Percentiles rank a stretch among this genome's conserved stretches.
Evolutionary conservation across 371 early-diverging fungal species (phyloP).

Genomic region (Mortierella polycephala): DNA sequence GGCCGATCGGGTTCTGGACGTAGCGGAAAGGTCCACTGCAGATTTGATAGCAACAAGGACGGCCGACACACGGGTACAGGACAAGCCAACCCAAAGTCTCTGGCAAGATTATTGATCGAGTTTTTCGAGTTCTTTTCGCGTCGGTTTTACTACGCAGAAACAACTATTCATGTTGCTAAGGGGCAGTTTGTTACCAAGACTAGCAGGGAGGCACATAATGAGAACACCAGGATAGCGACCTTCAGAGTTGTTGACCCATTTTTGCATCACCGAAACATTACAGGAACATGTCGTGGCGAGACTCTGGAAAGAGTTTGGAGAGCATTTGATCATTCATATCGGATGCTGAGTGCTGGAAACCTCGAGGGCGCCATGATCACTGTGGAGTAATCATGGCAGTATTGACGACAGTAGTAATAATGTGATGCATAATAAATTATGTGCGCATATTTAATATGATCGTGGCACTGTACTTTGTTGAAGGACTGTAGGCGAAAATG

Average conservation of each 20-base stretch:
- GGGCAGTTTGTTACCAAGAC: conserved; percentile 22
- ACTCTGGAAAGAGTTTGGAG: conserved; percentile 28
- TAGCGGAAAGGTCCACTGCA: conserved; percentile 26
- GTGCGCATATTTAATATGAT: too few species aligned
- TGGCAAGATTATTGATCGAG: conserved; percentile 31
- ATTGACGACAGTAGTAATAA: too few species aligned
- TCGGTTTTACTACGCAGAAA: conserved; percentile 24
- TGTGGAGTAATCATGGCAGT: conserved; percentile 4
- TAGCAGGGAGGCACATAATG: conserved; percentile 11
- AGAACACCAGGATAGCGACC: conserved; percentile 9
- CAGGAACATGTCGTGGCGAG: conserved; percentile 34
- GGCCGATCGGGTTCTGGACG: conserved; percentile 10
- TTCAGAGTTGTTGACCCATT: conserved; percentile 47
- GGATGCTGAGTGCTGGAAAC: conserved; percentile 37
- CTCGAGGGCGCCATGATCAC: conserved; percentile 28
- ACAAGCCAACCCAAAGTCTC: conserved; percentile 23
- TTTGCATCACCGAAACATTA: conserved; percentile 42
- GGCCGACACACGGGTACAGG: conserved; percentile 29
- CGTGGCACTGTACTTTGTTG: too few species aligned
- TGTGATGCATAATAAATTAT: too few species aligned
- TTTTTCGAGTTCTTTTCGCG: conserved; percentile 48
- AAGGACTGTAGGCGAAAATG: too few species aligned
- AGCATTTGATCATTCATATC: conserved; percentile 41
- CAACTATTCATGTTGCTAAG: conserved; percentile 18
- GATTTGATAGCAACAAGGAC: conserved; percentile 30